phyloP scores from a whole-genome alignment of 1,139 yeast genomes.

The Yamadazyma sp. region DNA sequence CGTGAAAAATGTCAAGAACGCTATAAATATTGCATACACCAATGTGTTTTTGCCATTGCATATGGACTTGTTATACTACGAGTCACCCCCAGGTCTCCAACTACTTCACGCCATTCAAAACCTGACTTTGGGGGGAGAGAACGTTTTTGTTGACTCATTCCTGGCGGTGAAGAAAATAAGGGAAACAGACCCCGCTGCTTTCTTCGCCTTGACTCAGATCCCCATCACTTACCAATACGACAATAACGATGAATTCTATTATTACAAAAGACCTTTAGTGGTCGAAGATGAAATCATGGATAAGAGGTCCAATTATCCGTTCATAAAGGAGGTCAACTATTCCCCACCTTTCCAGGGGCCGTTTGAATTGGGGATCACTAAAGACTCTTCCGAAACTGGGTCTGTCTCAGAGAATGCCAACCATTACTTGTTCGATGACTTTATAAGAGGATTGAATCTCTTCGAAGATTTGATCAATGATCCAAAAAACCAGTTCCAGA shows the following conservation, averaged over 20 bases:
- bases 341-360: constrained; percentile 91
- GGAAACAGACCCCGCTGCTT: constrained; percentile 60
- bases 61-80: constrained; percentile 78
- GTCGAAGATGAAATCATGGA: constrained; percentile 53
- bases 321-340: constrained; percentile 63
- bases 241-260: constrained; percentile 64
- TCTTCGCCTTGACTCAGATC: constrained; percentile 57
- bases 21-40: constrained; percentile 78
- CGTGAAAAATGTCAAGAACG: constrained; percentile 57
- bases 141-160: constrained; percentile 73
- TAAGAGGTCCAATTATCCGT: constrained; percentile 29
- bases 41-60: constrained; percentile 68
- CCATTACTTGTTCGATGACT: constrained; percentile 44
- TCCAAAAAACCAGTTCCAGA: constrained; percentile 54
- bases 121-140: constrained; percentile 67
- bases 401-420: constrained; percentile 22
- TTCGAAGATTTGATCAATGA: constrained; percentile 64
- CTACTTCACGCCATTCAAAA: constrained; percentile 67
- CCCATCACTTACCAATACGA: constrained; percentile 74
- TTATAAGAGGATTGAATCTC: constrained; percentile 55
- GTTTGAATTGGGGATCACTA: constrained; percentile 54
- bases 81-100: constrained; percentile 84
- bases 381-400: constrained; percentile 16
- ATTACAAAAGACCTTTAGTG: constrained; percentile 63
- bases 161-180: constrained; percentile 60